Evolutionary conservation across 331 rosid species (phyloP).

Genomic region (Prunus yedoensis): DNA sequence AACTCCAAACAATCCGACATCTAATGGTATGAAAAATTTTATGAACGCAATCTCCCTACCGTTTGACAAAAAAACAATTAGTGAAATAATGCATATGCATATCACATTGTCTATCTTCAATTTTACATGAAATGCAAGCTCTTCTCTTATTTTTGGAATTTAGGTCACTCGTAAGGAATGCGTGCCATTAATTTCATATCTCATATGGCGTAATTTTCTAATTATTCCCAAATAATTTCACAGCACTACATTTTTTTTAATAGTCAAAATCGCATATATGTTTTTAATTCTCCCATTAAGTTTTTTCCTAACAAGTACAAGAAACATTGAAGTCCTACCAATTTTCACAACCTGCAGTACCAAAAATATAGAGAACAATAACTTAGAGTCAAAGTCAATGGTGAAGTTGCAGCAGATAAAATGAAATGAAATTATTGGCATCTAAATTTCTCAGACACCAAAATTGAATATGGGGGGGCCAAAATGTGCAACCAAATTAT

Average conservation of each 20-base stretch:
- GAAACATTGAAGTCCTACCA: conserved; percentile 2
- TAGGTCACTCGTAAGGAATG: not conserved
- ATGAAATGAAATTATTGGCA: not conserved
- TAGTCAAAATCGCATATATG: not conserved
- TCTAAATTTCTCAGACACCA: conserved; percentile 4
- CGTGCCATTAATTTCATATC: not conserved
- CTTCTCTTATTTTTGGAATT: too few relatives aligned
- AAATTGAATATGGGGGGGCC: conserved; percentile 15
- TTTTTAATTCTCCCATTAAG: not conserved
- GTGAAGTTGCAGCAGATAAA: not conserved
- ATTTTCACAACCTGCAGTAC: not conserved
- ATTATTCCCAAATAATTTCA: not conserved
- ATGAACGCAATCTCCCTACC: too few relatives aligned
- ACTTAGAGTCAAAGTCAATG: conserved; percentile 12
- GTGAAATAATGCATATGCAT: too few relatives aligned
- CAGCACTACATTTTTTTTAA: not conserved
- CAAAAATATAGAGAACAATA: not conserved
- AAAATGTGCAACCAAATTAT: conserved; percentile 15
- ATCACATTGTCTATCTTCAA: too few relatives aligned
- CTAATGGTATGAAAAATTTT: too few relatives aligned
- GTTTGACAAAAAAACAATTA: too few relatives aligned
- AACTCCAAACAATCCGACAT: too few relatives aligned
- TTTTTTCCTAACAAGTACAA: not conserved
- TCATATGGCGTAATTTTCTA: not conserved
- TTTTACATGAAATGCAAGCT: too few relatives aligned